Conservation (phyloP, 768 basidiomycete genomes). For the Mycena epipterygia region DNA sequence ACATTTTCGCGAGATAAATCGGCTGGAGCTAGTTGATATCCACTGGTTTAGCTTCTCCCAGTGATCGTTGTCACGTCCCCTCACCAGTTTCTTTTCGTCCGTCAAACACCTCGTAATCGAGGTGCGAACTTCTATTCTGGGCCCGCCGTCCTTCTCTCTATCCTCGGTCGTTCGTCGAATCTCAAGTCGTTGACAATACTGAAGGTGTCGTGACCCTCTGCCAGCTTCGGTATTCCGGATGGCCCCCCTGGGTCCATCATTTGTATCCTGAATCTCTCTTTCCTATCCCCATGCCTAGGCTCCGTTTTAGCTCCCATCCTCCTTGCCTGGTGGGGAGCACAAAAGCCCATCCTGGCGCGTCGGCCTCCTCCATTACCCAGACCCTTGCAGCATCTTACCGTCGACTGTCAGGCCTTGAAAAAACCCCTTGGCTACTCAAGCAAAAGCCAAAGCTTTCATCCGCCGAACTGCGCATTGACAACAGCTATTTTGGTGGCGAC, state of each 20-base stretch:
- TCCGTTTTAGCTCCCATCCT: neutral
- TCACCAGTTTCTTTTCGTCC: neutral
- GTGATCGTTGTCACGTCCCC: neutral
- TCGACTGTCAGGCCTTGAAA: neutral
- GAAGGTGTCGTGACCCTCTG: neutral
- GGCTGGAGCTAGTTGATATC: neutral
- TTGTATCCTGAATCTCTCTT: neutral
- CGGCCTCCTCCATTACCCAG: neutral
- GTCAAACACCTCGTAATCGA: neutral
- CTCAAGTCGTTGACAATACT: conserved; percentile 3
- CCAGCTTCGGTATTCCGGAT: neutral
- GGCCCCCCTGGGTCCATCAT: neutral
- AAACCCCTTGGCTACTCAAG: neutral
- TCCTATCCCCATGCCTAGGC: neutral
- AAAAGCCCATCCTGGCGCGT: neutral
- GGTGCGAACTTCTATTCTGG: neutral
- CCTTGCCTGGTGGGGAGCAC: neutral
- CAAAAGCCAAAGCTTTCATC: neutral
- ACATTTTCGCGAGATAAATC: neutral
- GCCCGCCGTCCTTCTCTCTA: neutral
- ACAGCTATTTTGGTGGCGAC: too few relatives aligned
- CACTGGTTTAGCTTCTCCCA: neutral
- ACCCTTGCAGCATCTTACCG: neutral
- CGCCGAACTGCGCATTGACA: neutral
- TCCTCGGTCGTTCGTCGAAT: neutral